Percentiles rank a stretch among this genome's conserved stretches.
phyloP scores from a whole-genome alignment of 148 eudicot species.

The Polygonum maritimum region DNA sequence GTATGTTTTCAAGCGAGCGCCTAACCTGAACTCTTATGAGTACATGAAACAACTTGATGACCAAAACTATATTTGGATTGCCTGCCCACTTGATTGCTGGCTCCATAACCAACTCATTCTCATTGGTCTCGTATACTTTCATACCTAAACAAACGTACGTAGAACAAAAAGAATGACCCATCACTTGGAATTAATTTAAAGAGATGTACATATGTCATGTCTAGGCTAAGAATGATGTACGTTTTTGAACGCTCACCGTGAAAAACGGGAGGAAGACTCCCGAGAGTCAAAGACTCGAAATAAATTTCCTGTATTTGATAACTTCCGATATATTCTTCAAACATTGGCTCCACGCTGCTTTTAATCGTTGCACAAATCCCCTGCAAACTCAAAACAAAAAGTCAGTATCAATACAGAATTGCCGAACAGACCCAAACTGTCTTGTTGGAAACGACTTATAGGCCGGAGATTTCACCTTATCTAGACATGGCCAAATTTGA shows the following conservation, averaged over 20 bases:
- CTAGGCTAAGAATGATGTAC: no score
- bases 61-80: constrained; percentile 62
- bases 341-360: constrained; percentile 40
- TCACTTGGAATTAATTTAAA: no score
- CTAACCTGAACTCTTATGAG: constrained; percentile 65
- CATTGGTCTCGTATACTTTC: constrained; percentile 74
- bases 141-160: constrained; percentile 54
- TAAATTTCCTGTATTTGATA: constrained; percentile 43
- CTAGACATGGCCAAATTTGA: constrained; percentile 82
- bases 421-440: no score
- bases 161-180: no score
- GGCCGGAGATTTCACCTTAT: constrained; percentile 48
- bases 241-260: constrained; percentile 40
- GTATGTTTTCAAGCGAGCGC: not conserved
- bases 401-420: not conserved
- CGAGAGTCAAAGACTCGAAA: constrained; percentile 59
- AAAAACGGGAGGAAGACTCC: constrained; percentile 60
- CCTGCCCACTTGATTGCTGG: constrained; percentile 90
- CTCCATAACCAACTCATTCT: constrained; percentile 72
- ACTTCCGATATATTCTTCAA: constrained; percentile 54
- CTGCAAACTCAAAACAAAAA: constrained; percentile 21
- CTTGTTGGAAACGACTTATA: not conserved
- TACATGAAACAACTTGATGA: constrained; percentile 38
- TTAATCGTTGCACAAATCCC: constrained; percentile 51
- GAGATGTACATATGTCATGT: no score